phyloP scores from a whole-genome alignment of 257 asterid genomes.

The Solanum tarijense region DNA sequence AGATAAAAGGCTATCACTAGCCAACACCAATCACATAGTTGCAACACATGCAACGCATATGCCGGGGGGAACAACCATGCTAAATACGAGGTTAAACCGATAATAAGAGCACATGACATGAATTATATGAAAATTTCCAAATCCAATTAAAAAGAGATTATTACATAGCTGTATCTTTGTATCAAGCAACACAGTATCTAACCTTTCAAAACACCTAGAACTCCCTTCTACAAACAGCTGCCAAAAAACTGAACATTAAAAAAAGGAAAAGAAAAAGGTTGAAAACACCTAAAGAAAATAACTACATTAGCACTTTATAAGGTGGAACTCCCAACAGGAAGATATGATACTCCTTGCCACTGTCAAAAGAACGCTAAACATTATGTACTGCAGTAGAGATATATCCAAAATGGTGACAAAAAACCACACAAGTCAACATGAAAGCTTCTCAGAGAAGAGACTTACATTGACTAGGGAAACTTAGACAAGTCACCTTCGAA shows the following conservation, averaged over 20 bases:
- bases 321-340: neutral
- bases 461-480: conserved; percentile 20
- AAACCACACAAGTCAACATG: neutral
- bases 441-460: conserved; percentile 7
- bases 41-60: neutral
- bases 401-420: neutral
- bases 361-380: neutral
- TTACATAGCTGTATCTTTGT: neutral
- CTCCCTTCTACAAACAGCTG: neutral
- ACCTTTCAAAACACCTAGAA: neutral
- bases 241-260: neutral
- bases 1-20: too few relatives aligned
- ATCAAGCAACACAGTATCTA: neutral
- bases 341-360: neutral
- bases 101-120: neutral
- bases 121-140: neutral
- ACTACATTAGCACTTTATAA: neutral
- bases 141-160: neutral
- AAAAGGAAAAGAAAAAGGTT: neutral
- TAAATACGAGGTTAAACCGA: neutral
- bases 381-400: neutral
- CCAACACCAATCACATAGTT: neutral
- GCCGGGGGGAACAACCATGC: neutral
- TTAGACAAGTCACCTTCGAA: conserved; percentile 18
- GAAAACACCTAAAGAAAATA: neutral